Percentiles rank a stretch among this genome's conserved stretches.
Conservation (phyloP, 2,329 filamentous ascomycete species). For the Purpureocillium takamizusanense region DNA sequence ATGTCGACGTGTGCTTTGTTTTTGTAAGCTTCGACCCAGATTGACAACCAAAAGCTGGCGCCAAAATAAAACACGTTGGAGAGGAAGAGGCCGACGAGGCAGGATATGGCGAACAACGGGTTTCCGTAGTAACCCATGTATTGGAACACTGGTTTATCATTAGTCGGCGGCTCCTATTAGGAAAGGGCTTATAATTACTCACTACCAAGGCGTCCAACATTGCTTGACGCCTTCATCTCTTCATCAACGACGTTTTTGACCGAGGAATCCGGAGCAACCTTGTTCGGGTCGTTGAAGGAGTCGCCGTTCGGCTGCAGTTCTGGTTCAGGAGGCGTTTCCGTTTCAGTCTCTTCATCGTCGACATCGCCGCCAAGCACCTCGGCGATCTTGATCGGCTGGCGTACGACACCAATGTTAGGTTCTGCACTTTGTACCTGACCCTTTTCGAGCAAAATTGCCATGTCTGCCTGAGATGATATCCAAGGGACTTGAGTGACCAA, state of each 20-base stretch:
- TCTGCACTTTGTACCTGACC: slow-evolving; percentile 31
- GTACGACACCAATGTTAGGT: slow-evolving; percentile 34
- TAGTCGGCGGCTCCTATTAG: slow-evolving; percentile 7
- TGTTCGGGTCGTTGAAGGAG: slow-evolving; percentile 19
- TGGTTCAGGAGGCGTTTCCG: slow-evolving; percentile 14
- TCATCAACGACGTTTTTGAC: slow-evolving; percentile 35
- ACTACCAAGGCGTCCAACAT: slow-evolving; percentile 34
- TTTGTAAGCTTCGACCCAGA: slow-evolving; percentile 44
- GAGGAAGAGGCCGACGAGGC: slow-evolving; percentile 29
- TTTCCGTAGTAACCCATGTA: slow-evolving; percentile 44
- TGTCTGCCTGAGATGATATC: slow-evolving; percentile 41
- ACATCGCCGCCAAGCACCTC: slow-evolving; percentile 26
- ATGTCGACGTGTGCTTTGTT: slow-evolving; percentile 33
- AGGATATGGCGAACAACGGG: slow-evolving; percentile 29
- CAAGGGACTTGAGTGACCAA: slow-evolving; percentile 48
- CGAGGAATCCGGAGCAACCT: slow-evolving; percentile 24
- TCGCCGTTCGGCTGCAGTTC: slow-evolving; percentile 19
- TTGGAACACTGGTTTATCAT: slow-evolving; percentile 27
- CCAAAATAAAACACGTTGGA: slow-evolving; percentile 32
- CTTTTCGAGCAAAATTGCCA: slow-evolving; percentile 35
- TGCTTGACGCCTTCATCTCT: slow-evolving; percentile 37
- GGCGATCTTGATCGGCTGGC: slow-evolving; percentile 33
- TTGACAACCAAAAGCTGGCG: slow-evolving; percentile 38
- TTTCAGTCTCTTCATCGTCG: slow-evolving; percentile 20
- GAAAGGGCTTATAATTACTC: slow-evolving; percentile 11